These are phyloP conservation scores for Neofusicoccum laricinum DNA, from an alignment of 2,329 filamentous ascomycete genomes.

Conservation along the genomic window DNA sequence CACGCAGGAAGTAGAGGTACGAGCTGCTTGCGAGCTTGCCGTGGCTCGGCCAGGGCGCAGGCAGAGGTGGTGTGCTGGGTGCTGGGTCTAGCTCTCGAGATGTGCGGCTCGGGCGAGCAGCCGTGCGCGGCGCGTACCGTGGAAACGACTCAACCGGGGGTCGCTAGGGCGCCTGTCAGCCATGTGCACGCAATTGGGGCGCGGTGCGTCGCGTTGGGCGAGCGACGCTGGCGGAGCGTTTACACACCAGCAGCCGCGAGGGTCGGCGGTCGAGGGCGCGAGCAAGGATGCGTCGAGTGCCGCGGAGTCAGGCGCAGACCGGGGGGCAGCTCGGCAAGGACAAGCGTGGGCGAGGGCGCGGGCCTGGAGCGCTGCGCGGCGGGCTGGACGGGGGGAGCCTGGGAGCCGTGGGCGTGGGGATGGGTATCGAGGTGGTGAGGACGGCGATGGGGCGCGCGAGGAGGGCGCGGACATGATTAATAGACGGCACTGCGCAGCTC, in stretches of 20 bases:
- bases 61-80: conserved; percentile 5
- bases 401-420: background rate
- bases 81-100: conserved; percentile 11
- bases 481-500: conserved; percentile 9
- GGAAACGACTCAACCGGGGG: conserved; percentile 14
- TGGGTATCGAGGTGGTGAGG: conserved; percentile 2
- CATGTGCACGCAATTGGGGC: conserved; percentile 11
- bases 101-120: conserved; percentile 13
- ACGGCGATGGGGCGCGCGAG: conserved; percentile 1
- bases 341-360: background rate
- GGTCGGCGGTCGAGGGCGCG: background rate
- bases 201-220: background rate
- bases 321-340: conserved; percentile 9
- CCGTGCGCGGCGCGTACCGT: conserved; percentile 15
- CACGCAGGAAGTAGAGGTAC: background rate
- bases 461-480: conserved; percentile 14
- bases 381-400: background rate
- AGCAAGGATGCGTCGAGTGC: conserved; percentile 6
- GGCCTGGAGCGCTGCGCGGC: background rate
- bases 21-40: background rate
- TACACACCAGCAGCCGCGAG: background rate
- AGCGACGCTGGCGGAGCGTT: background rate
- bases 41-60: conserved; percentile 9
- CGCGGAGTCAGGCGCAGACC: conserved; percentile 7
- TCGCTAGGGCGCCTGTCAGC: conserved; percentile 16